phyloP scores from a whole-genome alignment of 768 basidiomycete species.

The Scleroderma bovista region DNA sequence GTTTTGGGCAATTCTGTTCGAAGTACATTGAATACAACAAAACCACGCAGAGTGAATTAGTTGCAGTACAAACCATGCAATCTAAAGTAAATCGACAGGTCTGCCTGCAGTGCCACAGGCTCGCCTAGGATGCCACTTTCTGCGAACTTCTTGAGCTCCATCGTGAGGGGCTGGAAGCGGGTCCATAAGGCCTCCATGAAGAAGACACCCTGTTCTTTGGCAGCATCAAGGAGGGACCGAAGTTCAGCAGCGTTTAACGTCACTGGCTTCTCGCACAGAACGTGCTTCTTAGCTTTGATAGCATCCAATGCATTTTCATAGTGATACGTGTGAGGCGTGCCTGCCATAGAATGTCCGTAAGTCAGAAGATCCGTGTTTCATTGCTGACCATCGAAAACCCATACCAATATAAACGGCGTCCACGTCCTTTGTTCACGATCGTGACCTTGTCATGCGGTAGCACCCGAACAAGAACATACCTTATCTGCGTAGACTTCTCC shows the following conservation, averaged over 20 bases:
- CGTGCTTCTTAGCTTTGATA: conserved; percentile 75
- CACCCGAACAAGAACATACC: conserved; percentile 33
- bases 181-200: conserved; percentile 95
- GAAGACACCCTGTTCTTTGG: conserved; percentile 75
- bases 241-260: conserved; percentile 75
- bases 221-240: conserved; percentile 63
- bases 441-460: conserved; percentile 1
- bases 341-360: conserved; percentile 28
- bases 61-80: conserved; percentile 44
- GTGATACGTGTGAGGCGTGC: conserved; percentile 83
- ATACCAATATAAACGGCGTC: conserved; percentile 71
- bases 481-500: conserved; percentile 66
- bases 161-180: conserved; percentile 65
- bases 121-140: conserved; percentile 61
- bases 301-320: conserved; percentile 72
- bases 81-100: conserved; percentile 67
- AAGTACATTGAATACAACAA: background rate
- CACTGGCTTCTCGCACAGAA: conserved; percentile 87
- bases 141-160: conserved; percentile 58
- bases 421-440: conserved; percentile 44
- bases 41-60: background rate
- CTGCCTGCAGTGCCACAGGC: conserved; percentile 66
- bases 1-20: conserved; percentile 55
- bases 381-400: background rate
- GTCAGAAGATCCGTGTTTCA: conserved; percentile 2